Conservation (phyloP, 768 basidiomycete genomes). For the Trametes meyenii region DNA sequence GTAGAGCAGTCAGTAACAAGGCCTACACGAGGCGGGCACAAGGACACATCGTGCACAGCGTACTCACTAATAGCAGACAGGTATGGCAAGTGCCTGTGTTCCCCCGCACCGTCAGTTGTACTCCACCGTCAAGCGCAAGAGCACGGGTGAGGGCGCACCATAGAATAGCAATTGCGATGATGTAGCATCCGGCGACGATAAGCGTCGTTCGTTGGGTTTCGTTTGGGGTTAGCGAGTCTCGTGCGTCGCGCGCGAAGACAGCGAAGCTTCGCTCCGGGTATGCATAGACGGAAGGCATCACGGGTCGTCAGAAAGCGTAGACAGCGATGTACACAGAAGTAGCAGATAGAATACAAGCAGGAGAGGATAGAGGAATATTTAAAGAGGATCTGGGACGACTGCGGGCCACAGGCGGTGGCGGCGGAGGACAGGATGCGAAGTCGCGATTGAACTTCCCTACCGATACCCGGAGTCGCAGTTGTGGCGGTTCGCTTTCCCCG, state of each 20-base stretch:
- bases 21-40: not conserved
- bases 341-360: conserved; percentile 11
- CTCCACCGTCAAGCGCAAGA: not conserved
- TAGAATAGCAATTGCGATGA: conserved; percentile 75
- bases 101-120: not conserved
- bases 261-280: conserved; percentile 29
- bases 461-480: conserved; percentile 1
- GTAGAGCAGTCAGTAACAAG: not conserved
- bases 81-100: conserved; percentile 72
- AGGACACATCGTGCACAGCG: not conserved
- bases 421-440: not conserved
- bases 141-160: conserved; percentile 52
- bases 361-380: not conserved
- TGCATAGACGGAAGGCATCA: conserved; percentile 20
- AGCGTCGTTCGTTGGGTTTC: conserved; percentile 74
- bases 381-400: conserved; percentile 1
- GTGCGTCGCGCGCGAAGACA: conserved; percentile 32
- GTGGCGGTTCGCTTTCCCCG: conserved; percentile 10
- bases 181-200: conserved; percentile 78
- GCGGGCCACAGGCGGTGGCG: conserved; percentile 7
- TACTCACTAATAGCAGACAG: conserved; percentile 75
- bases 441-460: conserved; percentile 5
- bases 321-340: conserved; percentile 8
- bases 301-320: conserved; percentile 15
- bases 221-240: conserved; percentile 56